Percentiles rank a stretch among this genome's conserved stretches.
phyloP scores from a whole-genome alignment of 2,329 filamentous ascomycete species.

The Diplodia sapinea region DNA sequence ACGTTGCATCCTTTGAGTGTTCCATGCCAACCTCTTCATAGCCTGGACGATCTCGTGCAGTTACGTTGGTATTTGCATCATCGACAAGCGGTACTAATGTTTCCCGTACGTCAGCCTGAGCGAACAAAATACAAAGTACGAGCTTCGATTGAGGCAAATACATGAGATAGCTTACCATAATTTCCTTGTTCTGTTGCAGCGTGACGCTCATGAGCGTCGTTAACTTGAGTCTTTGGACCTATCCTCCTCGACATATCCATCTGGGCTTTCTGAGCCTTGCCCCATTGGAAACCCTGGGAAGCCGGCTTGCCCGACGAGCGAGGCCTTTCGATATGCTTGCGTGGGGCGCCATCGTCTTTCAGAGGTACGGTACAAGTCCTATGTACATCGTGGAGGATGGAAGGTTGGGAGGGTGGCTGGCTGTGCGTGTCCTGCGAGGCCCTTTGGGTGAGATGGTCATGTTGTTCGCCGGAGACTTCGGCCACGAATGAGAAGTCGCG shows the following conservation, averaged over 20 bases:
- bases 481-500: background rate
- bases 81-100: background rate
- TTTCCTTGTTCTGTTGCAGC: background rate
- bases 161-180: background rate
- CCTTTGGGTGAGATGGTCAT: background rate
- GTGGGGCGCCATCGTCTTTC: background rate
- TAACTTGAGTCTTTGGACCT: background rate
- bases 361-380: background rate
- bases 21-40: background rate
- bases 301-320: conserved; percentile 3
- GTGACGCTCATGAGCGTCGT: background rate
- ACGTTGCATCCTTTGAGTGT: background rate
- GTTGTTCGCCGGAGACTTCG: background rate
- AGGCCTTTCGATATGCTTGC: background rate
- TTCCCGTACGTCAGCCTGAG: background rate
- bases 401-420: background rate
- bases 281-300: background rate
- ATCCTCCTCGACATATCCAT: background rate
- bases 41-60: background rate
- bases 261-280: background rate
- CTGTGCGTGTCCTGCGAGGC: background rate
- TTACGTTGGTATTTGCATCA: background rate
- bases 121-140: no score
- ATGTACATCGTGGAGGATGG: no score
- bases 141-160: background rate